Base-by-base conservation (phyloP, 2,329 filamentous ascomycete species). In the Fusarium heterosporum region DNA sequence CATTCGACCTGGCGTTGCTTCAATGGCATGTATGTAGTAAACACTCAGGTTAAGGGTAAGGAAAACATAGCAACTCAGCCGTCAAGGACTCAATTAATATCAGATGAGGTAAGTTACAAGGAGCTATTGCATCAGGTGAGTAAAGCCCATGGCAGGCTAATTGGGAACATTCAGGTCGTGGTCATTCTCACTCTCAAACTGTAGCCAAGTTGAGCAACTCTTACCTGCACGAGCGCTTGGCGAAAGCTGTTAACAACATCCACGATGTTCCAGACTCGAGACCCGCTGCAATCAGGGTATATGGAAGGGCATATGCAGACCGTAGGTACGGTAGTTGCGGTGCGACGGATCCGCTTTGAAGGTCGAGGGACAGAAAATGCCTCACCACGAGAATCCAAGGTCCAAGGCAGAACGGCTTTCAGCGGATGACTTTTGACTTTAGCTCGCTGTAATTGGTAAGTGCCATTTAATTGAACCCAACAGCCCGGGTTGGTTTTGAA, bases 361-460 rank as follows among this genome's bases (percentile, higher is more conserved):
- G 58, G 29, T 66, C 51, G 55, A 61, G 49, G 45, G 65, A 62
- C 65, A 68, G 56, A 68, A 68, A 68, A 68, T 68, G 65, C 65
- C 65, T 68, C 65, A 68, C 55, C 56, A 68, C 47, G 41, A 69
- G 41, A 61, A 48, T 28, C 32, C 25, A 52, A 39, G 14, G 25
- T 36, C 32, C 25, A 38, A 41, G 39, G 25, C 51, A 46, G 50
- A 64, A 54, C 64, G 61, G 64, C 55, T 65, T 47, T 51, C 42
- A 32, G 41, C 64, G 64, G 59, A 49, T 65, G 53, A 29, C 51
- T 34, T 52, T 54, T 28, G 17, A 34, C 22, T 26, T 40, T 48
- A 10, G 51, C 55, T 56, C 68, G 60, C 64, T 57, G 40, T 47
- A 49, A 30, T 19, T 55, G 60, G 64, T 45, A 51, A 66, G 61